A percentile compares a stretch with the other conserved stretches of the same genome.
These are phyloP conservation scores for Sextonia rubra DNA, from an alignment of 164 flowering plant genomes.

Conservation along the genomic window DNA sequence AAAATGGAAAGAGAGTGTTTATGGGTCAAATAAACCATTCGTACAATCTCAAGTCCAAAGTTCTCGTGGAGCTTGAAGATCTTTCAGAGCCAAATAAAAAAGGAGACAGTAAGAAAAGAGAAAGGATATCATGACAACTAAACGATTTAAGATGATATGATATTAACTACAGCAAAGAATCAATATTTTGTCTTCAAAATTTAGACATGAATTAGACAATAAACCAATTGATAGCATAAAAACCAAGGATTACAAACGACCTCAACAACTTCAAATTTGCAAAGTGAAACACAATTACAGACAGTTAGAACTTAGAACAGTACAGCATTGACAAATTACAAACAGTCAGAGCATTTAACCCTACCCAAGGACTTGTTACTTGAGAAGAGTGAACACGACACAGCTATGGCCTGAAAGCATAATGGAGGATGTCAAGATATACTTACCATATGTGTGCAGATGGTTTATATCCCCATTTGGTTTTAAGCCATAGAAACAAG, in stretches of 20 bases:
- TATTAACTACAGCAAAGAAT: background rate
- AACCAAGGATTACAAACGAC: background rate
- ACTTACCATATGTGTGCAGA: background rate
- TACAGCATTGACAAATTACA: too few relatives aligned
- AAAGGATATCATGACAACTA: background rate
- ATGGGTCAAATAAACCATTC: background rate
- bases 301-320: background rate
- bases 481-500: constrained; percentile 1
- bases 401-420: background rate
- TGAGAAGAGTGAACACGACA: background rate
- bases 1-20: background rate
- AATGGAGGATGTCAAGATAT: background rate
- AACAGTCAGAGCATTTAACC: too few relatives aligned
- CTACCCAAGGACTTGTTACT: too few relatives aligned
- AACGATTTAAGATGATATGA: background rate
- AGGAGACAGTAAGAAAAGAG: background rate
- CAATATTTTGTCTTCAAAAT: background rate
- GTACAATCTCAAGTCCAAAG: background rate
- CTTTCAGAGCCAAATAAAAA: background rate
- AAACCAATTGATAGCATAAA: background rate
- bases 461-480: background rate
- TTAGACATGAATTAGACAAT: background rate
- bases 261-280: background rate
- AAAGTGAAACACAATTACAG: background rate
- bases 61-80: background rate